These are phyloP conservation scores for Hypomyces perniciosus DNA, from an alignment of 2,329 filamentous ascomycete genomes.

Conservation along the genomic window DNA sequence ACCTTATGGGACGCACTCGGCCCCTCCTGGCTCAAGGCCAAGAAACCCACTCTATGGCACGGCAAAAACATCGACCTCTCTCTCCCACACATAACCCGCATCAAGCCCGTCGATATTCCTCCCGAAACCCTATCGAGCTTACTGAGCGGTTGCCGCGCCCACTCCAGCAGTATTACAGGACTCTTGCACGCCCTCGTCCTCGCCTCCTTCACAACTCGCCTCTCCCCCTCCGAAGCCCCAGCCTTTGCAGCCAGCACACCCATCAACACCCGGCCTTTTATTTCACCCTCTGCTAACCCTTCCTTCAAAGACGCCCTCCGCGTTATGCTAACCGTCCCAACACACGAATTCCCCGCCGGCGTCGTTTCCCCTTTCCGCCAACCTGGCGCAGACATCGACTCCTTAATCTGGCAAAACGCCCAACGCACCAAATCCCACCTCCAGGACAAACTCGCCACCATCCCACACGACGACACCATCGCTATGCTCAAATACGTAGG, in stretches of 20 bases:
- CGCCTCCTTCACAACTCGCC: constrained; percentile 32
- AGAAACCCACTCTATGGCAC: constrained; percentile 31
- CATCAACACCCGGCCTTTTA: constrained; percentile 39
- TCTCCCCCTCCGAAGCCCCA: constrained; percentile 27
- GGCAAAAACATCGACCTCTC: constrained; percentile 31
- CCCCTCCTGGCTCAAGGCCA: constrained; percentile 32
- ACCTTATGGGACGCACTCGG: constrained; percentile 35
- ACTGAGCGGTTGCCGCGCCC: constrained; percentile 34
- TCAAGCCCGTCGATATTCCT: constrained; percentile 33
- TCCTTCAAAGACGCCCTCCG: constrained; percentile 29
- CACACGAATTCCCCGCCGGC: constrained; percentile 24
- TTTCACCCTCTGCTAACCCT: constrained; percentile 22
- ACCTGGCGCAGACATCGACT: constrained; percentile 16
- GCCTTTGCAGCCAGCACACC: constrained; percentile 36
- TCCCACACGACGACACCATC: constrained; percentile 39
- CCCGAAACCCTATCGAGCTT: constrained; percentile 24
- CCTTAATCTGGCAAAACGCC: constrained; percentile 39
- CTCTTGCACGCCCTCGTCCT: constrained; percentile 43
- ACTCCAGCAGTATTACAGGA: constrained; percentile 41
- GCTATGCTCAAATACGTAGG: constrained; percentile 36
- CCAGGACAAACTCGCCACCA: constrained; percentile 23
- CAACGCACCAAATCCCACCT: constrained; percentile 29
- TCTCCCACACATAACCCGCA: constrained; percentile 29
- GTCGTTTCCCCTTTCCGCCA: constrained; percentile 22
- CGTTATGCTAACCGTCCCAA: constrained; percentile 33